Evolutionary conservation across 2,329 filamentous ascomycete species (phyloP), one percentile per base, ranked within the genome.

Genomic region (Coleophoma cylindrospora): DNA sequence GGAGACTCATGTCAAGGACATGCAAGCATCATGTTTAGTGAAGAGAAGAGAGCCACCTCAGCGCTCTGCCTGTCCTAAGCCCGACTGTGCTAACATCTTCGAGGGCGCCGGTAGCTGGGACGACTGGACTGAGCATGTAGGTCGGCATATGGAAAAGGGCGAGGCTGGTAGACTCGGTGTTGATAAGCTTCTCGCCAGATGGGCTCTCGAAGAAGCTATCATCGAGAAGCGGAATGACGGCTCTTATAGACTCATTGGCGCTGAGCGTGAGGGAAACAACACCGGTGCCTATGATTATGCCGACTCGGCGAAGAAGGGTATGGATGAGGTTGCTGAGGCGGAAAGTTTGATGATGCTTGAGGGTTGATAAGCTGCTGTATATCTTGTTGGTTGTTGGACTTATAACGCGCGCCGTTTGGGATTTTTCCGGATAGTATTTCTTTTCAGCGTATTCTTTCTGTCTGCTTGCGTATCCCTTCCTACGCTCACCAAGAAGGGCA

Each of bases 71-170:
- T 91, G 88, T 56, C 82, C 83, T 0, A 83, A 83, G 58, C 72
- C 76, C 1, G 89, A 89, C 58, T 97, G 92, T 63, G 72, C 77
- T 11, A 78, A 77, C 45, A 68, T 75, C 0, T 96, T 96, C 61
- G 76, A 83, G 50, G 91, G 89, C 0, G 71, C 76, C 1, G 79
- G 78, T 2, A 87, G 86, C 9, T 96, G 92, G 92, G 89, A 96
- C 50, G 84, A 90, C 58, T 88, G 91, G 71, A 94, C 94, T 52
- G 92, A 97, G 66, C 92, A 97, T 65, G 86, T 96, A 1, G 91
- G 91, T 1, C 78, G 86, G 43, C 92, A 97, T 66, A 86, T 95
- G 74, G 91, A 96, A 67, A 85, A 84, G 56, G 80, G 80, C 7
- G 81, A 86, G 54, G 81, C 78, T 3, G 69, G 71, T 21, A 66